A percentile compares a stretch with the other conserved stretches of the same genome.
Conservation (phyloP, 2,329 filamentous ascomycete genomes). For the Fusarium xyrophilum region DNA sequence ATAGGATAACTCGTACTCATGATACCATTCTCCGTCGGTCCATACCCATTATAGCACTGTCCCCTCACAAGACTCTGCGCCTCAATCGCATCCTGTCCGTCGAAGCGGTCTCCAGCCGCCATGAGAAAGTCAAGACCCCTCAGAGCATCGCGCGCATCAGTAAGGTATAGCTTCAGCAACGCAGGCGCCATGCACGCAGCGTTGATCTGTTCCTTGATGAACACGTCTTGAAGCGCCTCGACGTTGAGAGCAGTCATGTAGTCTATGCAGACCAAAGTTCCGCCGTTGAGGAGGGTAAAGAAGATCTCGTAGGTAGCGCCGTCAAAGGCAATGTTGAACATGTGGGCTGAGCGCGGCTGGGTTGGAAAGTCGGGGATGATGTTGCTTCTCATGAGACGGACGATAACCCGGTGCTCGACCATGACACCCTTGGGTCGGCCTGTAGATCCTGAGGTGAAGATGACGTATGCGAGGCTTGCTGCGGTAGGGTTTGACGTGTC, state of each 20-base stretch:
- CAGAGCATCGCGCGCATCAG: neutral
- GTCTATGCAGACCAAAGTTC: constrained; percentile 31
- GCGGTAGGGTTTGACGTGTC: neutral
- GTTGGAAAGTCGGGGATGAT: neutral
- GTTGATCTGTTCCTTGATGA: constrained; percentile 8
- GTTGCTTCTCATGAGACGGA: constrained; percentile 16
- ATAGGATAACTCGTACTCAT: constrained; percentile 27
- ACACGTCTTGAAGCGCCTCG: constrained; percentile 7
- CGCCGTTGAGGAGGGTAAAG: constrained; percentile 28
- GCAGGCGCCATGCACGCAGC: constrained; percentile 11
- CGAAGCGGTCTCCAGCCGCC: constrained; percentile 23
- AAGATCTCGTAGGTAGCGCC: constrained; percentile 31
- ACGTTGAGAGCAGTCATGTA: constrained; percentile 15
- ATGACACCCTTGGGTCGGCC: constrained; percentile 59
- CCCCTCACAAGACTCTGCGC: neutral
- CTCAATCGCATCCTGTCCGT: constrained; percentile 7
- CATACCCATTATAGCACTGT: constrained; percentile 27
- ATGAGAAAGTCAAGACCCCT: constrained; percentile 8
- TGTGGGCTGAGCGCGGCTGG: constrained; percentile 5
- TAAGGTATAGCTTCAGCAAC: constrained; percentile 25
- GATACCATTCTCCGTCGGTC: constrained; percentile 36
- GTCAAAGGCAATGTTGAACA: constrained; percentile 36
- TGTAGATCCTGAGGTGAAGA: constrained; percentile 61
- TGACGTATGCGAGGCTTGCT: constrained; percentile 44
- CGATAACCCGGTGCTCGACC: constrained; percentile 31